These are phyloP conservation scores for Chlorociboria aeruginascens DNA, from an alignment of 495 filamentous ascomycete genomes.

Conservation along the genomic window DNA sequence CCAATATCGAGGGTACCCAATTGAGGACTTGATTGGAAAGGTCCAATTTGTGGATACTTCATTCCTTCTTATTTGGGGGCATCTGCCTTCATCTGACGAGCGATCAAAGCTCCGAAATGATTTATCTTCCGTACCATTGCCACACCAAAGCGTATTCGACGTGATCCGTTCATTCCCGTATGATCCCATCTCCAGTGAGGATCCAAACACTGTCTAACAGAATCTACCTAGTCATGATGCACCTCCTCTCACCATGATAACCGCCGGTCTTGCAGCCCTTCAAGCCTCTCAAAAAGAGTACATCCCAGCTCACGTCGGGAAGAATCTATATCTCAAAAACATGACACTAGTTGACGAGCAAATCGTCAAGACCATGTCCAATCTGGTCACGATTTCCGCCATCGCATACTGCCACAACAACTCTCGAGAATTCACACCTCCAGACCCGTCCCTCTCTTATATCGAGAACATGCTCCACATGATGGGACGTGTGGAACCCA, in stretches of 20 bases:
- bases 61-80: slow-evolving; percentile 35
- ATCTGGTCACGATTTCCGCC: slow-evolving; percentile 26
- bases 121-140: slow-evolving; percentile 26
- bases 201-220: neutral
- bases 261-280: slow-evolving; percentile 29
- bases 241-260: slow-evolving; percentile 16
- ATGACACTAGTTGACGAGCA: slow-evolving; percentile 27
- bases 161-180: slow-evolving; percentile 24
- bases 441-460: slow-evolving; percentile 12
- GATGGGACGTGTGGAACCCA: slow-evolving; percentile 19
- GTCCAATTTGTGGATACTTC: slow-evolving; percentile 28
- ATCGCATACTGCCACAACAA: slow-evolving; percentile 28
- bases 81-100: slow-evolving; percentile 27
- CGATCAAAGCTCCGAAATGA: slow-evolving; percentile 22
- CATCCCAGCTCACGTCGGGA: slow-evolving; percentile 27
- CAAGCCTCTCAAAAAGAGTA: slow-evolving; percentile 19
- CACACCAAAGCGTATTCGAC: slow-evolving; percentile 22
- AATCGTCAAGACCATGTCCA: slow-evolving; percentile 29
- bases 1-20: slow-evolving; percentile 29
- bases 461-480: slow-evolving; percentile 21
- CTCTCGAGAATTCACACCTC: slow-evolving; percentile 29
- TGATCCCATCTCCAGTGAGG: neutral
- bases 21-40: slow-evolving; percentile 30
- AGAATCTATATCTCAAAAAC: slow-evolving; percentile 27
- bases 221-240: slow-evolving; percentile 10